A percentile compares a stretch with the other conserved stretches of the same genome.
phyloP scores from a whole-genome alignment of 75 land plant genomes.

The Cupressus sempervirens region DNA sequence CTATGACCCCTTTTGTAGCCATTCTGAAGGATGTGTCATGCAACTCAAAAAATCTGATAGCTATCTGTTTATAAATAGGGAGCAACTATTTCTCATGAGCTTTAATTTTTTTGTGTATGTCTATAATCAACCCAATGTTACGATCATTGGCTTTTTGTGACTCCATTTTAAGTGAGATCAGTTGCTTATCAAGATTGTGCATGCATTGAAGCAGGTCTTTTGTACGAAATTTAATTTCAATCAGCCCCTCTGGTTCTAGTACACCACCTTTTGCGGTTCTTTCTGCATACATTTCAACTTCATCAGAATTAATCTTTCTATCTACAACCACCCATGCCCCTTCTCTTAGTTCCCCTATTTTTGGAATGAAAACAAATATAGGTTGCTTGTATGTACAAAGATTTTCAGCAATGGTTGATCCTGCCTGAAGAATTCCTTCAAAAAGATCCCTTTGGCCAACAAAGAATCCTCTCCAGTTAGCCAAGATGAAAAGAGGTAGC shows the following conservation, averaged over 20 bases:
- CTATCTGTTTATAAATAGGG: conserved; percentile 90
- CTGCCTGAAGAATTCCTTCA: too few relatives aligned
- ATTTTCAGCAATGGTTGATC: too few relatives aligned
- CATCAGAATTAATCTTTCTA: conserved; percentile 89
- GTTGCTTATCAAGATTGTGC: conserved; percentile 79
- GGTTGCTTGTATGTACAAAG: too few relatives aligned
- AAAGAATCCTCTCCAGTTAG: too few relatives aligned
- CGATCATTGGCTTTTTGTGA: too few relatives aligned
- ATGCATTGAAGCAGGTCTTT: conserved; percentile 87
- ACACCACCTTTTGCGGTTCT: conserved; percentile 86
- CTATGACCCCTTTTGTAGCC: conserved; percentile 93
- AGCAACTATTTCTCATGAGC: conserved; percentile 71
- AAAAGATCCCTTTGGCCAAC: too few relatives aligned
- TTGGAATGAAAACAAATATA: too few relatives aligned
- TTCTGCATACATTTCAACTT: conserved; percentile 98
- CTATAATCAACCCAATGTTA: too few relatives aligned
- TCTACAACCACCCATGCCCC: too few relatives aligned
- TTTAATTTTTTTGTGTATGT: conserved; percentile 57
- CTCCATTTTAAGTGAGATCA: too few relatives aligned
- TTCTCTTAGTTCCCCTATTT: too few relatives aligned
- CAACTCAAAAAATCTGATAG: conserved; percentile 82
- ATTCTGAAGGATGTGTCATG: conserved; percentile 92
- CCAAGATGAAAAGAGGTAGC: too few relatives aligned
- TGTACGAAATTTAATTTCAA: conserved; percentile 90
- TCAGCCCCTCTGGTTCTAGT: conserved; percentile 95